Evolutionary conservation across 2,329 filamentous ascomycete genomes (phyloP).

Genomic region (Penicillium sp.): DNA sequence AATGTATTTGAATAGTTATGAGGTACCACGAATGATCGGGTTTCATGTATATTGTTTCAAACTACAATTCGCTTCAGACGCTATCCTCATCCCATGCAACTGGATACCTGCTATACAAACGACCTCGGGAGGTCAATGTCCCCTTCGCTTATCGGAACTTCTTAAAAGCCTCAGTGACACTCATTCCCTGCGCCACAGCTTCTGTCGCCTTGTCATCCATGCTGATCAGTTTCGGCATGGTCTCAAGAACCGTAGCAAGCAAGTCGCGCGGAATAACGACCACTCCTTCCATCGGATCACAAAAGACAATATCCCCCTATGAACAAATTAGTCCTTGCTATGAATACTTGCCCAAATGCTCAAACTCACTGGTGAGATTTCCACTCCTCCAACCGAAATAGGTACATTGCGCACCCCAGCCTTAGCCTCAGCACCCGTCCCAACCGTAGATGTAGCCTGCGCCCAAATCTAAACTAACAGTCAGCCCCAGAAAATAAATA

Average conservation of each 20-base stretch:
- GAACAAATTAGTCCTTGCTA: neutral
- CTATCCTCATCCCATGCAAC: neutral
- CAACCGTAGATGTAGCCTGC: slow-evolving; percentile 41
- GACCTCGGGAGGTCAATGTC: neutral
- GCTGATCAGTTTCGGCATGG: slow-evolving; percentile 50
- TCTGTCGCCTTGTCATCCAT: slow-evolving; percentile 59
- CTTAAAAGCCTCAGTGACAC: slow-evolving; percentile 61
- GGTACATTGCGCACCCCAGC: slow-evolving; percentile 38
- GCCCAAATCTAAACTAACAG: slow-evolving; percentile 39
- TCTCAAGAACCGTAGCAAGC: slow-evolving; percentile 54
- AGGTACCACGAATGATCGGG: slow-evolving; percentile 19
- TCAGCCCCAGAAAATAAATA: too few species aligned
- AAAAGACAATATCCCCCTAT: slow-evolving; percentile 62
- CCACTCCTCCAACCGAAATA: slow-evolving; percentile 39
- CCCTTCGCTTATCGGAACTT: slow-evolving; percentile 41
- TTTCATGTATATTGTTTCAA: slow-evolving; percentile 11
- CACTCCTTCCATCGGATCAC: slow-evolving; percentile 63
- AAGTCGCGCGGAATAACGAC: slow-evolving; percentile 60
- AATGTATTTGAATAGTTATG: slow-evolving; percentile 19
- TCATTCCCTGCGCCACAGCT: slow-evolving; percentile 58
- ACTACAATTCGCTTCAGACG: neutral
- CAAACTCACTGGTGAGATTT: slow-evolving; percentile 36
- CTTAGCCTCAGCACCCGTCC: slow-evolving; percentile 42
- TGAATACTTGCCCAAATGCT: neutral
- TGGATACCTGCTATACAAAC: neutral